Conservation (phyloP, 2,329 filamentous ascomycete genomes). For the Rhytidhysteron rufulum region DNA sequence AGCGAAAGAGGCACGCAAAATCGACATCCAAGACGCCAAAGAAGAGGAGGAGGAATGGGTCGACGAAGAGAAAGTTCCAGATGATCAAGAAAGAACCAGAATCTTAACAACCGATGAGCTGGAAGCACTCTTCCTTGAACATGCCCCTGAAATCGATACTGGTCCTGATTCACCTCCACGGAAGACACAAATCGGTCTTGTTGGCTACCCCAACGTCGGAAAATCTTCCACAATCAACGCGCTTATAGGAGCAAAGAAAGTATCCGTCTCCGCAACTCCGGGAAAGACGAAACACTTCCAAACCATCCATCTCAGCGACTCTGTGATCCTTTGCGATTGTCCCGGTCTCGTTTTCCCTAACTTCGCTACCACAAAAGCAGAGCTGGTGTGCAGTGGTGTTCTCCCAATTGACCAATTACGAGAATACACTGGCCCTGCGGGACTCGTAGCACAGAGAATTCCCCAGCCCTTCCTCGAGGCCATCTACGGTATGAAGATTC, state of each 20-base stretch:
- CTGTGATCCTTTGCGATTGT: constrained; percentile 92
- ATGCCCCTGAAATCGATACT: constrained; percentile 59
- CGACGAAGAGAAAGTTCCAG: constrained; percentile 35
- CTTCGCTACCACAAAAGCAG: constrained; percentile 93
- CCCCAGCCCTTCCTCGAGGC: constrained; percentile 87
- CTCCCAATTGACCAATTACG: constrained; percentile 94
- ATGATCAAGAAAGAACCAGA: constrained; percentile 49
- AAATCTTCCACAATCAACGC: constrained; percentile 99
- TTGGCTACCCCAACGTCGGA: constrained; percentile 97
- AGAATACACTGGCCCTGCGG: constrained; percentile 84
- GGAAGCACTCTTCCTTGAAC: constrained; percentile 78
- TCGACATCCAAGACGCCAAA: constrained; percentile 43
- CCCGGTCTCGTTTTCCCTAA: constrained; percentile 98
- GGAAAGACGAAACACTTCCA: constrained; percentile 99
- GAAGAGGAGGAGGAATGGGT: constrained; percentile 39
- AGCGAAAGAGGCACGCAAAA: constrained; percentile 42
- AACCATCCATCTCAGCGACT: constrained; percentile 88
- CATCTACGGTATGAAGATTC: constrained; percentile 88
- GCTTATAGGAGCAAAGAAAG: constrained; percentile 96
- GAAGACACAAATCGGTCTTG: constrained; percentile 86
- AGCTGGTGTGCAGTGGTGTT: constrained; percentile 91
- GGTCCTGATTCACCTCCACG: constrained; percentile 47
- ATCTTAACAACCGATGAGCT: constrained; percentile 93
- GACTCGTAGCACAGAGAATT: constrained; percentile 78
- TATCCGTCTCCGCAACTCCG: constrained; percentile 93